These are phyloP conservation scores for Cornus florida DNA, from an alignment of 148 eudicot genomes.

Conservation along the genomic window DNA sequence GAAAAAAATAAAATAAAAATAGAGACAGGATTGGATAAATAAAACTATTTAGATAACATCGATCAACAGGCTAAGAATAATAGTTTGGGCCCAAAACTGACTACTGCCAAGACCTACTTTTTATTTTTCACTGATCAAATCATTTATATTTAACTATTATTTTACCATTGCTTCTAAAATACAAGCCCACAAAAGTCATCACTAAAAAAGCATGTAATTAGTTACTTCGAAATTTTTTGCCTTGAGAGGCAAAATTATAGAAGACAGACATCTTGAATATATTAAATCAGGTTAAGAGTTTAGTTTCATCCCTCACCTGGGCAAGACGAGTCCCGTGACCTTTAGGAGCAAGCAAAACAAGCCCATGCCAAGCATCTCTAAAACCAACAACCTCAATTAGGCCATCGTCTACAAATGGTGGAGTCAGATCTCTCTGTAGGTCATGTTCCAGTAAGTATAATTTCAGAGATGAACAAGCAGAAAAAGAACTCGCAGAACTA, in stretches of 20 bases:
- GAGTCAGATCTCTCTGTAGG: constrained; percentile 68
- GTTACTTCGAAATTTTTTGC: too few relatives aligned
- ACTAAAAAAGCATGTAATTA: too few relatives aligned
- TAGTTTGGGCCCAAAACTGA: too few relatives aligned
- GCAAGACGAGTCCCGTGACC: constrained; percentile 99
- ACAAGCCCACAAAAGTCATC: too few relatives aligned
- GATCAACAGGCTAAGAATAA: background rate
- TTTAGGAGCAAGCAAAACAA: constrained; percentile 73
- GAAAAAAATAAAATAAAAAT: background rate
- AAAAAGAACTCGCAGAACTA: background rate
- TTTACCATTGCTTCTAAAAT: too few relatives aligned
- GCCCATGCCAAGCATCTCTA: constrained; percentile 98
- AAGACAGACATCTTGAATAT: background rate
- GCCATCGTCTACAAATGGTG: constrained; percentile 89
- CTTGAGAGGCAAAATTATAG: background rate
- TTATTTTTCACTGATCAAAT: too few relatives aligned
- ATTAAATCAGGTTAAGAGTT: background rate
- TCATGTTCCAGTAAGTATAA: constrained; percentile 1
- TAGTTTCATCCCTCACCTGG: constrained; percentile 48
- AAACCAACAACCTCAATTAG: constrained; percentile 91
- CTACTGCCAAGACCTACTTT: too few relatives aligned
- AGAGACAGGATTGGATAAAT: background rate
- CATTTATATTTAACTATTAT: too few relatives aligned
- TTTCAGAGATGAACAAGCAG: constrained; percentile 9
- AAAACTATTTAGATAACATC: background rate